A percentile compares a stretch with the other conserved stretches of the same genome.
These are phyloP conservation scores for Ascochyta pisi DNA, from an alignment of 2,329 filamentous ascomycete genomes.

Conservation along the genomic window DNA sequence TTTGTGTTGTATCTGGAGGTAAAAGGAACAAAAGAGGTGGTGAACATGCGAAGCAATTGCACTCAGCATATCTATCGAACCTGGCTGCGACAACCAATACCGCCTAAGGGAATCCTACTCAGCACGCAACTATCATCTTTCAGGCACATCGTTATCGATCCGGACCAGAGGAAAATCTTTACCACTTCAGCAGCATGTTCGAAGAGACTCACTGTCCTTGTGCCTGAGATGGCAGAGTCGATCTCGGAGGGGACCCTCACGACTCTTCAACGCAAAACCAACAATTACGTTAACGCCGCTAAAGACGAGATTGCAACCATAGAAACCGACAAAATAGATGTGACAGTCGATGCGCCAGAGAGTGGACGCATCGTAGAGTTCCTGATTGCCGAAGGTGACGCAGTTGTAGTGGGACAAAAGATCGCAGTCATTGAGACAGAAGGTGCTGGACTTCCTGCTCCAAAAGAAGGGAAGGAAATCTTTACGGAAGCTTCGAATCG, in stretches of 20 bases:
- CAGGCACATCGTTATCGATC: too few species aligned
- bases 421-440: background rate
- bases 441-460: too few species aligned
- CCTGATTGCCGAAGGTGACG: background rate
- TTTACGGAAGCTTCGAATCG: too few species aligned
- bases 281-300: background rate
- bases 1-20: too few species aligned
- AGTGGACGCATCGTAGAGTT: background rate
- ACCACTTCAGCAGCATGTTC: background rate
- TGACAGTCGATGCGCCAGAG: background rate
- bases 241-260: background rate
- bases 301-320: background rate
- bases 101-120: too few species aligned
- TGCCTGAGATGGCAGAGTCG: background rate
- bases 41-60: too few species aligned
- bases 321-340: background rate
- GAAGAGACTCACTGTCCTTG: background rate
- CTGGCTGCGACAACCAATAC: too few species aligned
- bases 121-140: too few species aligned
- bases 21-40: too few species aligned
- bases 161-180: background rate
- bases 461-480: too few species aligned
- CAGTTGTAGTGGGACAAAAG: background rate
- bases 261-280: background rate
- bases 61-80: too few species aligned